phyloP scores from a whole-genome alignment of 495 filamentous ascomycete genomes.

The Filosporella fistucella region DNA sequence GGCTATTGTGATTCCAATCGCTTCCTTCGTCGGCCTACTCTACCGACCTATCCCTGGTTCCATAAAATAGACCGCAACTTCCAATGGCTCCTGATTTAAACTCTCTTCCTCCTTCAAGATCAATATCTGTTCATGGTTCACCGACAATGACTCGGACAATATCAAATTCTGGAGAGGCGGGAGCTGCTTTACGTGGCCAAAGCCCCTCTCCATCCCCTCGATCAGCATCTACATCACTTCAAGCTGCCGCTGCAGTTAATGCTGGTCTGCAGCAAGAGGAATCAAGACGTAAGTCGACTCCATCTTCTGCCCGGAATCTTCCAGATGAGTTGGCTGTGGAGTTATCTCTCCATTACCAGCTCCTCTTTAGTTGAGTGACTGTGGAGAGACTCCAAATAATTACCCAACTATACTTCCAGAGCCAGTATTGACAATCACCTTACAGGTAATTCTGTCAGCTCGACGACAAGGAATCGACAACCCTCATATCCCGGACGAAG shows the following conservation, averaged over 20 bases:
- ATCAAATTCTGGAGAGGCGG: slow-evolving; percentile 26
- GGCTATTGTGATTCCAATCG: neutral
- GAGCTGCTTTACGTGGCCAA: slow-evolving; percentile 30
- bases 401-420: neutral
- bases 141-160: slow-evolving; percentile 38
- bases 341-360: neutral
- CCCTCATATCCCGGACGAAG: slow-evolving; percentile 51
- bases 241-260: slow-evolving; percentile 65
- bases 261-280: slow-evolving; percentile 62
- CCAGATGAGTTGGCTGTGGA: too few relatives aligned
- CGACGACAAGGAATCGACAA: slow-evolving; percentile 45
- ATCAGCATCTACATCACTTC: slow-evolving; percentile 57
- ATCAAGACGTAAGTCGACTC: slow-evolving; percentile 39
- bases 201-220: slow-evolving; percentile 51
- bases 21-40: neutral
- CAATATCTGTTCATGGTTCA: slow-evolving; percentile 30
- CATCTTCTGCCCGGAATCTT: neutral
- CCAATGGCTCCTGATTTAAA: slow-evolving; percentile 70
- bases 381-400: neutral
- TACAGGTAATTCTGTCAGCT: slow-evolving; percentile 50
- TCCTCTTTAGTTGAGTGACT: neutral
- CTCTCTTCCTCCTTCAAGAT: slow-evolving; percentile 60
- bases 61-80: neutral
- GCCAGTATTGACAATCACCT: neutral
- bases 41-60: slow-evolving; percentile 11